Evolutionary conservation across 1,284 basidiomycete genomes (phyloP), one percentile per base, ranked within the genome.

Genomic region (Ganoderma boninense): DNA sequence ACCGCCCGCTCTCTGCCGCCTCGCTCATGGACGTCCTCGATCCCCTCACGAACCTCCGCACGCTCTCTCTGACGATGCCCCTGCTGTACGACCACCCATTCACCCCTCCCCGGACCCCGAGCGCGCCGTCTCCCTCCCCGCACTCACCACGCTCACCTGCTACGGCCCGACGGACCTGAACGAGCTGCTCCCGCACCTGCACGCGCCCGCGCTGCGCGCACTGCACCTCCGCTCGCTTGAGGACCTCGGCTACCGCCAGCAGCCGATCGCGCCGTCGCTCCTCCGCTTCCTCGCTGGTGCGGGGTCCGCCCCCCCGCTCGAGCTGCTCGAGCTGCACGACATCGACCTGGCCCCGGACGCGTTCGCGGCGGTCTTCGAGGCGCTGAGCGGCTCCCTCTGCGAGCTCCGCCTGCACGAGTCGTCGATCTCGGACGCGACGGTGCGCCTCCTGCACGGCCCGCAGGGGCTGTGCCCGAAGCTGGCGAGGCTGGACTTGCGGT

Each of bases 381-480:
- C 77, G 23, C 77, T 88, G 20, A 60, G 35, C 35, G 80, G 84
- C 8, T 71, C 71, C 20, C 77, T 92, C 59, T 80, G 84, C 73
- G 84, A 87, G 66, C 80, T 92, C 7, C 84, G 85, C 61, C 80
- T 91, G 54, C 90, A 91, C 77, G 88, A 90, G 74, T 88, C 87
- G 68, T 88, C 90, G 52, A 86, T 92, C 70, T 79, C 86, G 23
- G 86, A 90, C 75, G 78, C 79, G n/a, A 83, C 85, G 35, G 71
- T 92, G 10, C 73, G 76, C 13, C 71, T 79, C 56, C 76, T 91
- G 32, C 75, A 79, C 40, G 84, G 85, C 2, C 80, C 82, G n/a
- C 71, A 69, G 14, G 84, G 83, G 4, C 75, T 84, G 20, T 91
- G 89, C 70, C 89, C 87, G 26, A 78, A 75, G 64, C 83, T 91